Percentiles rank a stretch among this genome's conserved stretches.
phyloP scores from a whole-genome alignment of 1,139 yeast species.

The Saccharomycopsis hybrid region DNA sequence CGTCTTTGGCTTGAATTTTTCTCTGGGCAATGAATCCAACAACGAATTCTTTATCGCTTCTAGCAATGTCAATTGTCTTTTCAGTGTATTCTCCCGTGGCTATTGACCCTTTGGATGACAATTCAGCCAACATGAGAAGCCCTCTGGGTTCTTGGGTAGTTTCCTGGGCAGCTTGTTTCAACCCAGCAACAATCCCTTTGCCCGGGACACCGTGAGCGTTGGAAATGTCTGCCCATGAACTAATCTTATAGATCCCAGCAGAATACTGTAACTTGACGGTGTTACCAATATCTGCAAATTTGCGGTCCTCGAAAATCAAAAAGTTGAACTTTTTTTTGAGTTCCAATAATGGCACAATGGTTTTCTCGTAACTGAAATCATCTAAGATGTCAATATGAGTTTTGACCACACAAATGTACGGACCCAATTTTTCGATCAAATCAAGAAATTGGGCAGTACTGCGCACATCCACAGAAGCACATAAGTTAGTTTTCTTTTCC shows the following conservation, averaged over 20 bases:
- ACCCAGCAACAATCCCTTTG: slow-evolving; percentile 82
- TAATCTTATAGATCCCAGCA: slow-evolving; percentile 84
- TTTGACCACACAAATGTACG: slow-evolving; percentile 84
- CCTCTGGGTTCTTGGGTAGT: slow-evolving; percentile 66
- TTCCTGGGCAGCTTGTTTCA: slow-evolving; percentile 76
- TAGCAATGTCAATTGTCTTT: slow-evolving; percentile 85
- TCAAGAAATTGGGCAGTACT: slow-evolving; percentile 67
- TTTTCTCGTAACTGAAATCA: slow-evolving; percentile 77
- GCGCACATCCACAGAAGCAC: slow-evolving; percentile 93
- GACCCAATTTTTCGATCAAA: slow-evolving; percentile 78
- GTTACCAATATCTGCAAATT: slow-evolving; percentile 98
- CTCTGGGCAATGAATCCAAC: slow-evolving; percentile 95
- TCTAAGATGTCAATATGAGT: slow-evolving; percentile 91
- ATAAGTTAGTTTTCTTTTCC: slow-evolving; percentile 74
- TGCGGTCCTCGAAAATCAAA: slow-evolving; percentile 89
- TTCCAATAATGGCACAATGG: slow-evolving; percentile 65
- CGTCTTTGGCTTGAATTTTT: slow-evolving; percentile 75
- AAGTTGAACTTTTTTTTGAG: slow-evolving; percentile 75
- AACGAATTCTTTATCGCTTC: slow-evolving; percentile 78
- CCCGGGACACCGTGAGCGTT: slow-evolving; percentile 99
- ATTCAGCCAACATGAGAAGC: slow-evolving; percentile 88
- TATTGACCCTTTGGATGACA: slow-evolving; percentile 86
- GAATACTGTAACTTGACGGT: slow-evolving; percentile 92
- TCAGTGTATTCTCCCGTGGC: slow-evolving; percentile 89
- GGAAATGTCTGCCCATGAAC: slow-evolving; percentile 93